Base-by-base conservation (phyloP, 2,329 filamentous ascomycete genomes). In the Didymella keratinophila region DNA sequence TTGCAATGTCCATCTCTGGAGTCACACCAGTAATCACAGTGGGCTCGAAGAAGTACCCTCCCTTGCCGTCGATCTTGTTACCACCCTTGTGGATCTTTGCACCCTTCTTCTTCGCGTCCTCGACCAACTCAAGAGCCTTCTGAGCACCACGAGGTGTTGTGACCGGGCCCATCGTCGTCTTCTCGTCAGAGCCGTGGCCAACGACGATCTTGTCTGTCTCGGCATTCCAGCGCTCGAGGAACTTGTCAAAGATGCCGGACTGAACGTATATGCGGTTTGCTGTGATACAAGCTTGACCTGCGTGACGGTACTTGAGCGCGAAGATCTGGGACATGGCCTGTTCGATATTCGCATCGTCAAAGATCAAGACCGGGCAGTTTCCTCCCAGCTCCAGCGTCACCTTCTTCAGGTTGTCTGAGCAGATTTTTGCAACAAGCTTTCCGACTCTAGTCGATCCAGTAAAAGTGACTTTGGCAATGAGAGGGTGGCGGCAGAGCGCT, bases 1-100 rank as follows among this genome's bases (percentile, higher is more conserved):
- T 76, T 2, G 78, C 71, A 54, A 82, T 79, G 61, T 80, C 71
- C 86, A 89, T 89, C 2, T 86, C 80, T 10, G 80, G 76, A 7
- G 80, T 86, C 61, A 87, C 84, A 4, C 83, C 82, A 0, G 82
- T 82, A 39, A 91, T 82, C 54, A 90, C 84, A 0, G 88, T 90
- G 1, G 87, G 88, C 70, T 89, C 81, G 74, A 90, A 89, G 79
- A 90, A 92, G 75, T 88, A 91, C 4, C 87, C 87, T 0, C 79
- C 76, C 9, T 79, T 70, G 42, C 71, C 71, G 2, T 82, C 81
- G 1, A 80, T 69, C 50, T 78, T 80, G 54, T 82, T 78, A 3
- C 86, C 87, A 12, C 89, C 89, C 20, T 87, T 77, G 1, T 90
- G 77, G n/a, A 90, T 75, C 43, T 83, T 84, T 1, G 85, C 90